phyloP scores from a whole-genome alignment of 495 filamentous ascomycete species.

The Gamarada debralockiae region DNA sequence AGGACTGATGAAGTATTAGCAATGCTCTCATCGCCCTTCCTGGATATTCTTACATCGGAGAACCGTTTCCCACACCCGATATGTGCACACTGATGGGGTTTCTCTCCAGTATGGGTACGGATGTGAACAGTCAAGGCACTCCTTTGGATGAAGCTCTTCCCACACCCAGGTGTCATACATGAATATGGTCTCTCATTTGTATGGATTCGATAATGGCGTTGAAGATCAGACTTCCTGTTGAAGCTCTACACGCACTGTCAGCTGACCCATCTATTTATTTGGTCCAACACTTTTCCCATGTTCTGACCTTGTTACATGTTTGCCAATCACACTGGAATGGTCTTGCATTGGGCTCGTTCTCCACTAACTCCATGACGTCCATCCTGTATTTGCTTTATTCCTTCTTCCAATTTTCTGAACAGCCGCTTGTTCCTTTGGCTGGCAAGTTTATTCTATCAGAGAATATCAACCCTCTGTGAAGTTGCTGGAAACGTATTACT shows the following conservation, averaged over 20 bases:
- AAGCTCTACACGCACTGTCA: conserved; percentile 57
- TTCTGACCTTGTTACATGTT: conserved; percentile 46
- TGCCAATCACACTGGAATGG: conserved; percentile 52
- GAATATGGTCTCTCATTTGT: conserved; percentile 84
- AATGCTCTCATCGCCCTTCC: conserved; percentile 4
- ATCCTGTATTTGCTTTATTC: conserved; percentile 28
- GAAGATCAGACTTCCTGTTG: conserved; percentile 89
- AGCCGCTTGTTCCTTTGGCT: background rate
- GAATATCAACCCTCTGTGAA: background rate
- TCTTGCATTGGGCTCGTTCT: conserved; percentile 46
- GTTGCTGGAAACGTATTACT: background rate
- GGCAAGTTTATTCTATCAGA: background rate
- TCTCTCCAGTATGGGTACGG: conserved; percentile 85
- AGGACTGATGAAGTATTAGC: conserved; percentile 61
- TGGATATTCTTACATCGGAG: conserved; percentile 64
- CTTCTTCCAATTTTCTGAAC: background rate
- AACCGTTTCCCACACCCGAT: conserved; percentile 80
- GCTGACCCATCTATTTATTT: too few species aligned
- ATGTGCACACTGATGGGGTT: conserved; percentile 80
- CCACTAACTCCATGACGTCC: conserved; percentile 52
- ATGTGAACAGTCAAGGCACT: conserved; percentile 85
- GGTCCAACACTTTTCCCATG: background rate
- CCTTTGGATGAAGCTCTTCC: conserved; percentile 87
- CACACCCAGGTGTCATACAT: conserved; percentile 65
- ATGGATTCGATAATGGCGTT: conserved; percentile 85